A percentile compares a stretch with the other conserved stretches of the same genome.
These are phyloP conservation scores for Canariomyces notabilis DNA, from an alignment of 2,329 filamentous ascomycete genomes.

Conservation along the genomic window DNA sequence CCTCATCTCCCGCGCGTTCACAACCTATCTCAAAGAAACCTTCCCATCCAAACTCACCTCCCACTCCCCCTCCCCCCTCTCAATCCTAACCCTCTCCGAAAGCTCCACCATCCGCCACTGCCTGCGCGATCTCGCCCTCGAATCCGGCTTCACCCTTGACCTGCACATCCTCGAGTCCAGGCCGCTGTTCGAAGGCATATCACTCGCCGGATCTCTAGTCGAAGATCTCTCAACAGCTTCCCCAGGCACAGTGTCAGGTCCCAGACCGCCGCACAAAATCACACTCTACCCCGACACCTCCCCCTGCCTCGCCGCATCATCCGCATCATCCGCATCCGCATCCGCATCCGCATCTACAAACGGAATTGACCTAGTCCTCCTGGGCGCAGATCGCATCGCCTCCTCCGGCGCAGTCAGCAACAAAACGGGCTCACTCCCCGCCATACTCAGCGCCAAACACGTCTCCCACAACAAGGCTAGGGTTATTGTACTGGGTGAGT, in stretches of 20 bases:
- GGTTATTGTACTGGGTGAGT: constrained; percentile 53
- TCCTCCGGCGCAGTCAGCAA: constrained; percentile 56
- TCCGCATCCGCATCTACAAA: constrained; percentile 49
- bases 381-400: constrained; percentile 61
- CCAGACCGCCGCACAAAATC: constrained; percentile 34
- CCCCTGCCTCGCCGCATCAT: no score
- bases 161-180: constrained; percentile 62
- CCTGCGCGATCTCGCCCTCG: constrained; percentile 39
- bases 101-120: constrained; percentile 55
- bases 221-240: constrained; percentile 18
- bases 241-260: no score
- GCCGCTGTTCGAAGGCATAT: constrained; percentile 60
- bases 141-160: constrained; percentile 39
- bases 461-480: constrained; percentile 41
- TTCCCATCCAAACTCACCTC: constrained; percentile 26
- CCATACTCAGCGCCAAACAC: constrained; percentile 50
- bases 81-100: constrained; percentile 56
- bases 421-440: constrained; percentile 60
- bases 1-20: constrained; percentile 30
- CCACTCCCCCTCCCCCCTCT: constrained; percentile 31
- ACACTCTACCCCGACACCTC: constrained; percentile 55
- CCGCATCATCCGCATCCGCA: no score
- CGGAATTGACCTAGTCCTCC: constrained; percentile 52
- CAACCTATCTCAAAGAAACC: constrained; percentile 32
- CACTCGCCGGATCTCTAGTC: constrained; percentile 44